A percentile compares a stretch with the other conserved stretches of the same genome.
These are phyloP conservation scores for Globisporangium irregulare DNA, from an alignment of 352 stramenopile genomes.

Conservation along the genomic window DNA sequence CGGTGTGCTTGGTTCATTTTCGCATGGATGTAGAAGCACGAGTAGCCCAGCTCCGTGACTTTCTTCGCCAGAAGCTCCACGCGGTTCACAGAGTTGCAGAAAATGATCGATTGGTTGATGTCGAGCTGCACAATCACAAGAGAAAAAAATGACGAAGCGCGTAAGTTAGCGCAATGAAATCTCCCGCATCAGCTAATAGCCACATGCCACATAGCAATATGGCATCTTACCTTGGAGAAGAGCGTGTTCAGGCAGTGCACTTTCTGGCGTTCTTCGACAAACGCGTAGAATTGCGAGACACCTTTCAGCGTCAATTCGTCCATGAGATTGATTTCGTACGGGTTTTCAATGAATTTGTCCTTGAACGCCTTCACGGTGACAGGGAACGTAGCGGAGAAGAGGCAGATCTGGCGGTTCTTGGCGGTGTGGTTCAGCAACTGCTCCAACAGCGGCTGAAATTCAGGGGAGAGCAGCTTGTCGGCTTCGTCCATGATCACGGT, in stretches of 20 bases:
- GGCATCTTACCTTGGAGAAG: conserved; percentile 87
- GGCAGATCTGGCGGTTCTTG: conserved; percentile 96
- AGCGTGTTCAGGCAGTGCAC: conserved; percentile 99
- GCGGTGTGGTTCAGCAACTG: conserved; percentile 95
- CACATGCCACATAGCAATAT: background rate
- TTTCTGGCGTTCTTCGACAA: conserved; percentile 99
- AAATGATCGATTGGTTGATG: conserved; percentile 99
- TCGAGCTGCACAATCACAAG: conserved; percentile 66
- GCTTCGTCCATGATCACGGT: conserved; percentile 99
- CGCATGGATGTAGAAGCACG: conserved; percentile 99
- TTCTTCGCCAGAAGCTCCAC: conserved; percentile 99
- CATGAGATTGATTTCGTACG: conserved; percentile 99
- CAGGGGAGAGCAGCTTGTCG: conserved; percentile 98
- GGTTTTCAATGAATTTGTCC: conserved; percentile 97
- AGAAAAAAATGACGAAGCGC: conserved; percentile 20
- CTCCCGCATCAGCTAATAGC: background rate
- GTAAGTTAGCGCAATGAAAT: background rate
- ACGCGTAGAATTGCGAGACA: conserved; percentile 99
- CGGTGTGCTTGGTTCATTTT: conserved; percentile 99
- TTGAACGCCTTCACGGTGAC: conserved; percentile 99
- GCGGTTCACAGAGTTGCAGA: conserved; percentile 99
- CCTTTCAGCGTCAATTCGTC: conserved; percentile 98
- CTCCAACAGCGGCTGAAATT: conserved; percentile 98
- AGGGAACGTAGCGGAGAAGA: conserved; percentile 99
- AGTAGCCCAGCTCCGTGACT: conserved; percentile 99